These are phyloP conservation scores for Termitomyces sp. DNA, from an alignment of 768 basidiomycete genomes.

Conservation along the genomic window DNA sequence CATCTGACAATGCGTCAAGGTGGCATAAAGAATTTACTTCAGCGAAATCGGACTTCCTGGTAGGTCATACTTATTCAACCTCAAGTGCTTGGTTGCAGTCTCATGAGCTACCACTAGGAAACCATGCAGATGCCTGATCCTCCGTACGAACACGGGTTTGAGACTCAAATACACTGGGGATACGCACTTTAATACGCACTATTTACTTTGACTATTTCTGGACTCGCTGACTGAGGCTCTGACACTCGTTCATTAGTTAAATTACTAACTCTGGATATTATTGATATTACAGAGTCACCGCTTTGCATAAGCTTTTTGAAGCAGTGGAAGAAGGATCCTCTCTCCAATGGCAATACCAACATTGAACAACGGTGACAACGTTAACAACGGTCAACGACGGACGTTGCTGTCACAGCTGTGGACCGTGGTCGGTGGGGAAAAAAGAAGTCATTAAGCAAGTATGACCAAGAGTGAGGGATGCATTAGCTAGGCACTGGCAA, in stretches of 20 bases:
- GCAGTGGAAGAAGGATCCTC: too few species aligned
- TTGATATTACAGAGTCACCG: not conserved
- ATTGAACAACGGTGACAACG: too few species aligned
- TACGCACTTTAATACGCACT: constrained; percentile 36
- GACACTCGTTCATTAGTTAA: not conserved
- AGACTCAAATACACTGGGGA: constrained; percentile 39
- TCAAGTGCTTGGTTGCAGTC: not conserved
- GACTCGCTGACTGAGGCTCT: not conserved
- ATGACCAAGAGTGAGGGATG: not conserved
- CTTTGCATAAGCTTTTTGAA: too few species aligned
- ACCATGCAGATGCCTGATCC: not conserved
- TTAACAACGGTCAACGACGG: too few species aligned
- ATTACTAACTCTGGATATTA: not conserved
- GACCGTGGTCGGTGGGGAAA: not conserved
- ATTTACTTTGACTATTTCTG: not conserved
- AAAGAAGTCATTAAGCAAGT: not conserved
- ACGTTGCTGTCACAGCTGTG: too few species aligned
- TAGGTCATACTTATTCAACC: constrained; percentile 4
- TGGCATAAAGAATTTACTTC: not conserved
- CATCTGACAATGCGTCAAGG: not conserved
- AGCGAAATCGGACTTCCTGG: not conserved
- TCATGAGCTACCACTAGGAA: constrained; percentile 10
- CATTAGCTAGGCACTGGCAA: not conserved
- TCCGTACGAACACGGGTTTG: constrained; percentile 3
- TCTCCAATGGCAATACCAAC: too few species aligned